These are phyloP conservation scores for Clonostachys sp. DNA, from an alignment of 2,329 filamentous ascomycete genomes.

Conservation along the genomic window DNA sequence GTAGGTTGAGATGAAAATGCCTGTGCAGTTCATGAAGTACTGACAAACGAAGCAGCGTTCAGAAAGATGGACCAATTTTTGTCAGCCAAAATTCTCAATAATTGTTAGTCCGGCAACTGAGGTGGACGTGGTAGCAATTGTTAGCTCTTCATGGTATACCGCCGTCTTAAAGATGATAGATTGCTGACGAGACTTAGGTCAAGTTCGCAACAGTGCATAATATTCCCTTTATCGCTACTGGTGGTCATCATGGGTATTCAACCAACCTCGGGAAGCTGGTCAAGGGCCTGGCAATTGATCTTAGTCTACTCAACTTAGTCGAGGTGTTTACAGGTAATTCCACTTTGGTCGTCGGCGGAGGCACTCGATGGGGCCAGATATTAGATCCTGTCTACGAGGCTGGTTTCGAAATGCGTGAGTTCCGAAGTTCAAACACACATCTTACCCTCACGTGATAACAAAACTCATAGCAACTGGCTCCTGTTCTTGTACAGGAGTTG, in stretches of 20 bases:
- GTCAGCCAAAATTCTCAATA: too few species aligned
- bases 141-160: slow-evolving; percentile 7
- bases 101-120: not conserved
- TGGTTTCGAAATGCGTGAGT: not conserved
- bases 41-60: too few species aligned
- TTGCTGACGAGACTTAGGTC: slow-evolving; percentile 5
- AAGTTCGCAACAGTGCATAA: slow-evolving; percentile 5
- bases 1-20: too few species aligned
- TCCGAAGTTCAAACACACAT: not conserved
- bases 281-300: slow-evolving; percentile 6
- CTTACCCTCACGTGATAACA: not conserved
- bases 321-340: not conserved
- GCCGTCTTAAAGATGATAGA: too few species aligned
- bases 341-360: slow-evolving; percentile 2
- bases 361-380: slow-evolving; percentile 3
- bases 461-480: slow-evolving; percentile 19
- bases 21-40: too few species aligned
- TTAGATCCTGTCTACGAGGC: not conserved
- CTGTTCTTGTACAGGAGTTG: slow-evolving; percentile 34
- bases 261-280: slow-evolving; percentile 1
- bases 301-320: slow-evolving; percentile 7
- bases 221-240: slow-evolving; percentile 6
- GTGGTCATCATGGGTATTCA: slow-evolving; percentile 5
- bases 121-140: not conserved
- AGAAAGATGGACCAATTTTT: too few species aligned